These are phyloP conservation scores for Beauveria rudraprayagi DNA, from an alignment of 2,329 filamentous ascomycete genomes.

Conservation along the genomic window DNA sequence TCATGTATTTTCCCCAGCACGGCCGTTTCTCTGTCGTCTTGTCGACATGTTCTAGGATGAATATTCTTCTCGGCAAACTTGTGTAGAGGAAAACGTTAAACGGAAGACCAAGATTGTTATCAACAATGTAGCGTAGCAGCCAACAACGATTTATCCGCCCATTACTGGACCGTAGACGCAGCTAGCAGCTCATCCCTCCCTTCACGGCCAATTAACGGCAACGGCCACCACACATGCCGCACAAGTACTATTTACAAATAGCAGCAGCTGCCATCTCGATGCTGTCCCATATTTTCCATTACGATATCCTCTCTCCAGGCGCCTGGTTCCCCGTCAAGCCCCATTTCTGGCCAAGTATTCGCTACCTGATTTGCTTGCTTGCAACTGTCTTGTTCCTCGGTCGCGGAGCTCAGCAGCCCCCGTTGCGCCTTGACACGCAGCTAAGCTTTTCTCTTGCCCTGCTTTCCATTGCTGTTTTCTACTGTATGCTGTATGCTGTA, in stretches of 20 bases:
- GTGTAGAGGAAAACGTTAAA: too few species aligned
- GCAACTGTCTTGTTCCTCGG: background rate
- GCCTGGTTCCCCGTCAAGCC: background rate
- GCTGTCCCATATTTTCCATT: background rate
- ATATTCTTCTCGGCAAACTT: too few species aligned
- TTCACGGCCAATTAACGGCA: conserved; percentile 1
- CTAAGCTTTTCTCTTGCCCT: background rate
- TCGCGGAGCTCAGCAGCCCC: background rate
- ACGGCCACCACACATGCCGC: background rate
- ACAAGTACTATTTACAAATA: background rate
- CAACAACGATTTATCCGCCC: background rate
- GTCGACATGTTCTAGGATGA: background rate
- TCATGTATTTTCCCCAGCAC: background rate
- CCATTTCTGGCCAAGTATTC: background rate
- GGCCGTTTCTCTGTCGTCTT: background rate
- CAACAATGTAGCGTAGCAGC: too few species aligned
- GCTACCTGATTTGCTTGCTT: background rate
- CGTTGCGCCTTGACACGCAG: background rate
- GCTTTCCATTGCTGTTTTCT: background rate
- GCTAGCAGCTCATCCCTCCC: background rate
- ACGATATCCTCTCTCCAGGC: background rate
- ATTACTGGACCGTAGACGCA: background rate
- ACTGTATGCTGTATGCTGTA: background rate
- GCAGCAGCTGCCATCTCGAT: background rate
- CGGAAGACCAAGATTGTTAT: too few species aligned